Evolutionary conservation across 2,329 filamentous ascomycete species (phyloP), one percentile per base, ranked within the genome.

Genomic region (Helicocarpus griseus): DNA sequence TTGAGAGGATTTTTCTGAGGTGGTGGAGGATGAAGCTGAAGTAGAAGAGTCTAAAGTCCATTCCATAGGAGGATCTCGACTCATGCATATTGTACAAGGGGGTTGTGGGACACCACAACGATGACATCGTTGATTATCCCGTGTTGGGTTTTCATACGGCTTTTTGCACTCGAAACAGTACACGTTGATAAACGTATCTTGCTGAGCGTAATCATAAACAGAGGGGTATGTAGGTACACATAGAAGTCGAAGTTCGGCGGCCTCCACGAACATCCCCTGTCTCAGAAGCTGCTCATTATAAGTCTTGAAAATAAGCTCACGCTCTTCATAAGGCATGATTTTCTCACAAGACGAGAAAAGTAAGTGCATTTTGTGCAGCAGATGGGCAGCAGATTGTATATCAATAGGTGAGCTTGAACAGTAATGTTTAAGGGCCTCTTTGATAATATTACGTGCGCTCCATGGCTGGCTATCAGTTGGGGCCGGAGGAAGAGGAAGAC

Each of bases 81-180:
- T 69, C 64, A 70, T 65, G 52, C 70, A 72, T 49, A 72, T 66
- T 8, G 68, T 61, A 53, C 70, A 72, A 21, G 69, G 65, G 19
- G 66, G 62, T 53, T 72, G 69, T 5, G 64, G 60, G 4, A 60
- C 66, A 50, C 62, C 58, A 53, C 78, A 81, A 41, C 69, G 74
- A 57, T 79, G 69, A 58, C 78, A 80, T 36, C 71, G 69, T 54
- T 71, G 68, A 55, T 76, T 76, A 53, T 75, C 72, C 31, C 69
- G 69, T 22, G 55, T 63, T 1, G 75, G 71, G 45, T 77, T 76
- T 53, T 76, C 75, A 56, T 79, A 77, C 5, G 77, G 74, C 41
- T 75, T 76, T 56, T 75, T 75, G 67, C 81, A 83, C 41, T 72
- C 72, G 33, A 76, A 73, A 60, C 80, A 83, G 56, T 73, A 71